Evolutionary conservation across 2,329 filamentous ascomycete genomes (phyloP).

Genomic region (Cladophialophora psammophila): DNA sequence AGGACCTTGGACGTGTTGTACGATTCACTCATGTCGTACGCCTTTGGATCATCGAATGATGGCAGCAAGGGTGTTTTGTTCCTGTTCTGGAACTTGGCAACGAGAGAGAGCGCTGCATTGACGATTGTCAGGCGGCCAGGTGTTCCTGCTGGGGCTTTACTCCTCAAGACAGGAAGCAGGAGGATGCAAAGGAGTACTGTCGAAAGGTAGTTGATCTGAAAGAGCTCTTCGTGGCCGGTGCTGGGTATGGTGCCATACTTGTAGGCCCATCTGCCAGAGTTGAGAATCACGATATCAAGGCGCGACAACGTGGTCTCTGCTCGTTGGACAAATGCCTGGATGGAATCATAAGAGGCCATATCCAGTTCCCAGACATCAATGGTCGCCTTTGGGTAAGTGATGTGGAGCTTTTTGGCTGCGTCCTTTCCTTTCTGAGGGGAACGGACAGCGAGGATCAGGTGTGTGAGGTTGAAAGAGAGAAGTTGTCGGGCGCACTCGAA

Average conservation of each 20-base stretch:
- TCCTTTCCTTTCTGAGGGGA: conserved; percentile 52
- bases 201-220: conserved; percentile 49
- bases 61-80: conserved; percentile 38
- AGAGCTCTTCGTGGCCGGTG: conserved; percentile 50
- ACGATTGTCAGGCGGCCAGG: conserved; percentile 37
- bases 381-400: conserved; percentile 47
- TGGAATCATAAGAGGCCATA: conserved; percentile 56
- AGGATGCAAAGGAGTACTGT: conserved; percentile 40
- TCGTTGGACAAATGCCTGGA: conserved; percentile 52
- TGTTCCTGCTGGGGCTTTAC: conserved; percentile 28
- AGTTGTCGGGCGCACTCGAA: conserved; percentile 55
- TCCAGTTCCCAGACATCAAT: conserved; percentile 62
- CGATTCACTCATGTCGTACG: conserved; percentile 36
- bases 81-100: conserved; percentile 31
- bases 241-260: conserved; percentile 38
- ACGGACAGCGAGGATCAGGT: conserved; percentile 59
- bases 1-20: conserved; percentile 48
- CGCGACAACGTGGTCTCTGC: conserved; percentile 46
- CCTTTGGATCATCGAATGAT: conserved; percentile 44
- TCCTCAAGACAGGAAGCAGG: conserved; percentile 44
- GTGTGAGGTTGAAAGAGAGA: conserved; percentile 49
- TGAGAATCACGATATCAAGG: conserved; percentile 57
- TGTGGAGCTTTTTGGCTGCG: conserved; percentile 48
- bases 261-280: conserved; percentile 49
- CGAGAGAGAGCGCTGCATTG: conserved; percentile 37